Conservation (phyloP, 345 rosid species). For the Melaleuca alternifolia region DNA sequence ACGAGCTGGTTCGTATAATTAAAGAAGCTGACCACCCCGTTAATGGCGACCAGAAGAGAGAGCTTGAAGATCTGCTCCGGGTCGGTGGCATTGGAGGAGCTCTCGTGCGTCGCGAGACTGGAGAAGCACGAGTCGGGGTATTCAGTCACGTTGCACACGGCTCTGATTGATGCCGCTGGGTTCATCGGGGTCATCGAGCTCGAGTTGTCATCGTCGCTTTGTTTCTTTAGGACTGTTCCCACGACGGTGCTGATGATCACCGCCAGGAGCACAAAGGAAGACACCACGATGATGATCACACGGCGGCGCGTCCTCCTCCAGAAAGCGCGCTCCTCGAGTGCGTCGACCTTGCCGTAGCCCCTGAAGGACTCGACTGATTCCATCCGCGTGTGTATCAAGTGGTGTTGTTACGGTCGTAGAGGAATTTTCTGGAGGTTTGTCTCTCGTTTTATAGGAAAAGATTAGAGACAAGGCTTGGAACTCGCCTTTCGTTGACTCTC, state of each 20-base stretch:
- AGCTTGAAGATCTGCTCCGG: conserved; percentile 47
- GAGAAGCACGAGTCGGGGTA: conserved; percentile 18
- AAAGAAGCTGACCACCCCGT: conserved; percentile 28
- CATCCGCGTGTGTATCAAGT: not conserved
- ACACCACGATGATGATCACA: not conserved
- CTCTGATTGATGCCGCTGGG: conserved; percentile 3
- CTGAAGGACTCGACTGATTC: not conserved
- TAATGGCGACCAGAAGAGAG: conserved; percentile 37
- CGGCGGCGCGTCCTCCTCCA: conserved; percentile 2
- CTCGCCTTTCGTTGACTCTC: no score
- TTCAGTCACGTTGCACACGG: conserved; percentile 11
- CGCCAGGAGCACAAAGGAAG: not conserved
- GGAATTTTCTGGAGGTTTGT: not conserved
- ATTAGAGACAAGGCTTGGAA: not conserved
- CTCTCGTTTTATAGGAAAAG: not conserved
- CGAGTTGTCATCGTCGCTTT: not conserved
- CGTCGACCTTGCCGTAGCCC: conserved; percentile 10
- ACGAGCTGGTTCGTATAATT: conserved; percentile 21
- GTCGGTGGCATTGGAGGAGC: conserved; percentile 1
- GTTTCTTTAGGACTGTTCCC: not conserved
- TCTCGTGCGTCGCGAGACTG: conserved; percentile 6
- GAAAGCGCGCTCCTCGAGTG: conserved; percentile 5
- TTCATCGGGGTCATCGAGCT: not conserved
- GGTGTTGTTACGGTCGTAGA: not conserved
- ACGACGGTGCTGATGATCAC: not conserved